phyloP scores from a whole-genome alignment of 306 rosid genomes.

The Glycine latifolia region DNA sequence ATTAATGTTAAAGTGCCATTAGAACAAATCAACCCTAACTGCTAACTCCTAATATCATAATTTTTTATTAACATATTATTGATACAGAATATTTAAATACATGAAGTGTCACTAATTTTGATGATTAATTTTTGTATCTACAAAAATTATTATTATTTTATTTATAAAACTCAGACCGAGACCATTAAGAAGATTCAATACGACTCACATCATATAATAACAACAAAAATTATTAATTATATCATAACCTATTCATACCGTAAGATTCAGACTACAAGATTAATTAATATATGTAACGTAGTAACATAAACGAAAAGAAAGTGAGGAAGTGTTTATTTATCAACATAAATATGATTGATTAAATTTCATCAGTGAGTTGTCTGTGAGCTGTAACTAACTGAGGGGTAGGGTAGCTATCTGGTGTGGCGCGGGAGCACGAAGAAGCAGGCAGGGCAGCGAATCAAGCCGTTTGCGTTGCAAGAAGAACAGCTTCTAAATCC shows the following conservation, averaged over 20 bases:
- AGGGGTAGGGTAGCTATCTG: conserved; percentile 18
- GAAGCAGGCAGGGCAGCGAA: conserved; percentile 71
- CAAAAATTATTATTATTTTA: no score
- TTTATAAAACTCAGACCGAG: no score
- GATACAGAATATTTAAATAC: no score
- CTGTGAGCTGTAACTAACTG: conserved; percentile 42
- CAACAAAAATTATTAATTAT: background rate
- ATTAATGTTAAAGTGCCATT: conserved; percentile 24
- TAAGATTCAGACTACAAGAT: background rate
- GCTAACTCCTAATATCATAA: background rate
- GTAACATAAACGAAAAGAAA: background rate
- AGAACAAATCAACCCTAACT: conserved; percentile 23
- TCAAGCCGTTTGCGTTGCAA: conserved; percentile 77
- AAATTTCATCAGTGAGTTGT: conserved; percentile 30
- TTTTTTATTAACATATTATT: no score
- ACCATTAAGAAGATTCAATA: no score
- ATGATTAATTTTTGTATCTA: no score
- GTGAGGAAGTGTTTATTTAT: conserved; percentile 15
- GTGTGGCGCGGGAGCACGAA: conserved; percentile 50
- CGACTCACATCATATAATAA: background rate
- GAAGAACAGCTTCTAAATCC: conserved; percentile 65
- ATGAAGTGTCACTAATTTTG: no score
- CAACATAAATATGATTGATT: conserved; percentile 15
- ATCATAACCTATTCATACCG: background rate
- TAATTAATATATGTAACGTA: background rate